Evolutionary conservation across 2,329 filamentous ascomycete species (phyloP).

Genomic region (Waltergamsia citrina): DNA sequence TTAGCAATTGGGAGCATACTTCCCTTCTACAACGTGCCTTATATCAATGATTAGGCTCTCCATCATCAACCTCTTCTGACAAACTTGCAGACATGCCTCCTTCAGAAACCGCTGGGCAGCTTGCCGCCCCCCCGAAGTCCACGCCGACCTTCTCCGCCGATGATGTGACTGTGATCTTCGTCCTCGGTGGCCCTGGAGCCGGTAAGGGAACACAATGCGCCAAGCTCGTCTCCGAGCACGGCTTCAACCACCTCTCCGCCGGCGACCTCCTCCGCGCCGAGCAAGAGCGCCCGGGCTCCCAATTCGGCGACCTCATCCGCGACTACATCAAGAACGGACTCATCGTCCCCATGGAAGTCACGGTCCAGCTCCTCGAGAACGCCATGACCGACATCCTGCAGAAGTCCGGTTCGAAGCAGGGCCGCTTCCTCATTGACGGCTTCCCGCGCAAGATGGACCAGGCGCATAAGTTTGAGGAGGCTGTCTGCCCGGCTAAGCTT

Average conservation of each 20-base stretch:
- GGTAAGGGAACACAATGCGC: constrained; percentile 96
- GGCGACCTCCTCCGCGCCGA: constrained; percentile 91
- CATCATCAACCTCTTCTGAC: neutral
- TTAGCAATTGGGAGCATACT: neutral
- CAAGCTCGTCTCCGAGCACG: constrained; percentile 77
- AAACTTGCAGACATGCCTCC: constrained; percentile 1
- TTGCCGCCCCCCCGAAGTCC: constrained; percentile 2
- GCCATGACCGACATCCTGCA: constrained; percentile 69
- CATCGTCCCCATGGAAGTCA: constrained; percentile 99
- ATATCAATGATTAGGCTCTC: too few species aligned
- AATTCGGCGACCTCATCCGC: constrained; percentile 90
- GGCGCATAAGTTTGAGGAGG: constrained; percentile 84
- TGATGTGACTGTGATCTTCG: constrained; percentile 87
- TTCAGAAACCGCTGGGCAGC: neutral
- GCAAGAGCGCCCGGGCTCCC: constrained; percentile 73
- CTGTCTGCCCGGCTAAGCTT: constrained; percentile 73
- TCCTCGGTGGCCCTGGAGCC: constrained; percentile 89
- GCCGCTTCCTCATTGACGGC: constrained; percentile 69
- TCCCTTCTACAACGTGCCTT: too few species aligned
- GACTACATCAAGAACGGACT: constrained; percentile 87
- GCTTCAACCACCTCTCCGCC: constrained; percentile 87
- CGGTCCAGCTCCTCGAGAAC: constrained; percentile 86
- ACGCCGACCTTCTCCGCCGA: constrained; percentile 63
- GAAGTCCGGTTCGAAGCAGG: constrained; percentile 36
- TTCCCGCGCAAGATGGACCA: constrained; percentile 98